A percentile compares a stretch with the other conserved stretches of the same genome.
phyloP scores from a whole-genome alignment of 495 filamentous ascomycete species.

The Diplogelasinospora grovesii region DNA sequence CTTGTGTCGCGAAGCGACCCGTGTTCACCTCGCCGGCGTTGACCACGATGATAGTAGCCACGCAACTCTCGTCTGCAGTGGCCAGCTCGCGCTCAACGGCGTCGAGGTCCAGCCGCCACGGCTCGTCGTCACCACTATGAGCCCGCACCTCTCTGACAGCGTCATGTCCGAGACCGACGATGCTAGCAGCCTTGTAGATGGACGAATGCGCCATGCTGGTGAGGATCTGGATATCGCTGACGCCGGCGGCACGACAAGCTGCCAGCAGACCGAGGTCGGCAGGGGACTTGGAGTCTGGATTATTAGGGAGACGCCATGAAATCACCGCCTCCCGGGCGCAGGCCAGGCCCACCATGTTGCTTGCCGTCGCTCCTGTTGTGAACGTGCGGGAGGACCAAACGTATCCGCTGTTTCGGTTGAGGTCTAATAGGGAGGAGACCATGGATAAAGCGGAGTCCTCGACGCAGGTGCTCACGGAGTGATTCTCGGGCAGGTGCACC shows the following conservation, averaged over 20 bases:
- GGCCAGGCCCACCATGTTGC: conserved; percentile 76
- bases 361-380: conserved; percentile 83
- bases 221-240: conserved; percentile 66
- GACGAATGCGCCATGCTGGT: conserved; percentile 80
- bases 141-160: conserved; percentile 54
- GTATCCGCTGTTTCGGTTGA: conserved; percentile 42
- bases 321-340: conserved; percentile 68
- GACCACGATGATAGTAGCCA: conserved; percentile 66
- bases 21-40: conserved; percentile 91
- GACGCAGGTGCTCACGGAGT: conserved; percentile 67
- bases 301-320: conserved; percentile 25
- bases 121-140: conserved; percentile 42
- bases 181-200: conserved; percentile 70
- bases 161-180: conserved; percentile 71
- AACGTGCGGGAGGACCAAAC: conserved; percentile 61
- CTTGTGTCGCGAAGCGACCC: conserved; percentile 66
- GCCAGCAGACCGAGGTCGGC: conserved; percentile 63
- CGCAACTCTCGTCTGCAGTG: conserved; percentile 42
- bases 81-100: conserved; percentile 44
- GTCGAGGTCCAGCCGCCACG: conserved; percentile 62
- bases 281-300: conserved; percentile 36
- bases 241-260: conserved; percentile 54
- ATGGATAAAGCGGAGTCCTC: conserved; percentile 65
- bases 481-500: conserved; percentile 71
- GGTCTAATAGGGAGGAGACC: conserved; percentile 57